Percentiles rank a stretch among this genome's conserved stretches.
phyloP scores from a whole-genome alignment of 2,329 filamentous ascomycete species.

The Helicocarpus griseus region DNA sequence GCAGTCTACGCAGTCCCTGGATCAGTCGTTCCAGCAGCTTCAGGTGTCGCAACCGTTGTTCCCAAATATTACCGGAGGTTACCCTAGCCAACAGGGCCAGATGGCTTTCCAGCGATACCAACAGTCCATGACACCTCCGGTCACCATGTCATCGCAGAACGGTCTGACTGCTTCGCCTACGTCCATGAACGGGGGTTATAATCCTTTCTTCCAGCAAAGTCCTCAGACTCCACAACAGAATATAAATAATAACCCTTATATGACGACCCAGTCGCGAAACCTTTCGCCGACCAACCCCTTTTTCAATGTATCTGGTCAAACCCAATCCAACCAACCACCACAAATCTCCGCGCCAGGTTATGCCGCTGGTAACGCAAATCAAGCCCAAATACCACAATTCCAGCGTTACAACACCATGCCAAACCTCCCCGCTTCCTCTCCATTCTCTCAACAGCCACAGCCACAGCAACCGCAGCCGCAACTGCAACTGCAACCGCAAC shows the following conservation, averaged over 20 bases:
- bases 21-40: conserved; percentile 66
- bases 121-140: conserved; percentile 36
- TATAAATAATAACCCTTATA: conserved; percentile 15
- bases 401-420: conserved; percentile 34
- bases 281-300: conserved; percentile 26
- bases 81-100: conserved; percentile 33
- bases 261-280: conserved; percentile 17
- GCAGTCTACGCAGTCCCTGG: conserved; percentile 36
- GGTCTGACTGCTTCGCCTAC: conserved; percentile 27
- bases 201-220: conserved; percentile 27
- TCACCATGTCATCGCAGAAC: conserved; percentile 24
- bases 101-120: conserved; percentile 31
- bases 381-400: conserved; percentile 10
- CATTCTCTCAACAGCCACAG: conserved; percentile 21
- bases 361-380: not conserved
- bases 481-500: conserved; percentile 12
- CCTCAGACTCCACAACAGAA: conserved; percentile 19
- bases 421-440: conserved; percentile 20
- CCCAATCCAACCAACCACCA: conserved; percentile 15
- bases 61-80: conserved; percentile 64
- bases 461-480: conserved; percentile 17
- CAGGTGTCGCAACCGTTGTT: conserved; percentile 63
- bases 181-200: conserved; percentile 20
- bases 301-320: conserved; percentile 21
- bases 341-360: conserved; percentile 14